Base-by-base conservation (phyloP, 257 asterid species). In the Eustoma russellianum region DNA sequence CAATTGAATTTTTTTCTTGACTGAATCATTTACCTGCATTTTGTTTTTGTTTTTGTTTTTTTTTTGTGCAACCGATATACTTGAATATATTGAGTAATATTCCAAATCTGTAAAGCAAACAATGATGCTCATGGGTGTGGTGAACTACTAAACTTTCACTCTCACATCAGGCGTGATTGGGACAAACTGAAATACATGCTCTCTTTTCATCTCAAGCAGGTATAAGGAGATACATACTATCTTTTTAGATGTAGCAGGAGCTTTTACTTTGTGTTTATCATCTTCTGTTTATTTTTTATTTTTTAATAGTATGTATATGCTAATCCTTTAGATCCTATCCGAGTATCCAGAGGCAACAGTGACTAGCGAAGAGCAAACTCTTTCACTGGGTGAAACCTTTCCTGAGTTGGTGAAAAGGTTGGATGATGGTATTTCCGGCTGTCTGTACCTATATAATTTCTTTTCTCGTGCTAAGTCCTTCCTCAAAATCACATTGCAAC, bases 301-400 rank as follows among this genome's bases (percentile, higher is more conserved):
- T 18, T 48, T 51, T 46, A 53, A 3, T 24, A 24, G 3, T n/a
- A 30, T 44, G 19, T 13, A 13, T 16, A 38, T 54, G 12, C 33
- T 53, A 60, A 38, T 74, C 43, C 34, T 66, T 30, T 64, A 91
- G 98, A 85, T 85, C 61, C 79, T 91, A 49, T 63, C 82, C 48
- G 82, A 83, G 65, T 91, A 87, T 70, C 97, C 96, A 30, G 97
- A 91, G 85, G 87, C 93, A 57, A 74, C 79, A 68, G 72, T 76
- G 95, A 72, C 86, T 35, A 65, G 14, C n/a, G 94, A 87, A 59
- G 78, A 80, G 74, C 98, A 87, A 68, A 71, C 65, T 57, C 71
- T 93, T 60, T 69, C 81, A 49, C 67, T 87, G 55, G 95, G 94
- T 56, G 98, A 82, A 73, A 73, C 84, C 57, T 80, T 75, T 61